Evolutionary conservation across 495 filamentous ascomycete genomes (phyloP).

Genomic region (Penicillium desertorum): DNA sequence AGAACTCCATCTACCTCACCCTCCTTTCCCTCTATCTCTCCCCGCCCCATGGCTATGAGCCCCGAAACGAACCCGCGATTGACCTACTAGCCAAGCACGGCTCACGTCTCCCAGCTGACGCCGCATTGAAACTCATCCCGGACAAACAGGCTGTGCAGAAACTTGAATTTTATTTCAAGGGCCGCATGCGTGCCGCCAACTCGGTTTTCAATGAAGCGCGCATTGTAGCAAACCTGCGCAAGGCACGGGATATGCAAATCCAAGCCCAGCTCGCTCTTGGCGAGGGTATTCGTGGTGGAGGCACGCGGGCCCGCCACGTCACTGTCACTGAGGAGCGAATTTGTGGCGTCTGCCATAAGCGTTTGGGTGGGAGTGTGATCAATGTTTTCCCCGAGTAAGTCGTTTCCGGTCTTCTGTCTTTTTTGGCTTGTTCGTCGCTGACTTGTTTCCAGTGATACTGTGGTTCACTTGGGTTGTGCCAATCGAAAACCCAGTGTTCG

Average conservation of each 20-base stretch:
- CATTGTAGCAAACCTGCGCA: conserved; percentile 71
- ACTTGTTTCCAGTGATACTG: conserved; percentile 49
- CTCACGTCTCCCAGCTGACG: conserved; percentile 81
- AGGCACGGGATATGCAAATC: conserved; percentile 67
- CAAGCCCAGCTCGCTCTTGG: conserved; percentile 69
- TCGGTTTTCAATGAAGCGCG: conserved; percentile 72
- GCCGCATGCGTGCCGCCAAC: conserved; percentile 85
- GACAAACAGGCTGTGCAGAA: conserved; percentile 70
- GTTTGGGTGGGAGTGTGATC: conserved; percentile 86
- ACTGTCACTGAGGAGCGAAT: conserved; percentile 82
- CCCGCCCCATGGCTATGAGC: conserved; percentile 71
- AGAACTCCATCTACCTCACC: conserved; percentile 82
- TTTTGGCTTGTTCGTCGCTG: conserved; percentile 16
- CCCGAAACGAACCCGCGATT: conserved; percentile 76
- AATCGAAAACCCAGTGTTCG: conserved; percentile 39
- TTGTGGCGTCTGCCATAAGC: conserved; percentile 88
- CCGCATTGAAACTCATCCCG: conserved; percentile 84
- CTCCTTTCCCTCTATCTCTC: conserved; percentile 87
- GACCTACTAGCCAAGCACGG: conserved; percentile 88
- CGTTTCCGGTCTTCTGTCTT: not conserved
- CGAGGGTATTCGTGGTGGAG: conserved; percentile 53
- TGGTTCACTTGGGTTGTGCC: conserved; percentile 84
- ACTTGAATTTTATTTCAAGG: conserved; percentile 88
- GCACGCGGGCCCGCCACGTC: conserved; percentile 67
- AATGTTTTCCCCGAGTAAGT: conserved; percentile 68